Evolutionary conservation across 768 basidiomycete genomes (phyloP), one percentile per base, ranked within the genome.

Genomic region (Macrolepiota albuminosa): DNA sequence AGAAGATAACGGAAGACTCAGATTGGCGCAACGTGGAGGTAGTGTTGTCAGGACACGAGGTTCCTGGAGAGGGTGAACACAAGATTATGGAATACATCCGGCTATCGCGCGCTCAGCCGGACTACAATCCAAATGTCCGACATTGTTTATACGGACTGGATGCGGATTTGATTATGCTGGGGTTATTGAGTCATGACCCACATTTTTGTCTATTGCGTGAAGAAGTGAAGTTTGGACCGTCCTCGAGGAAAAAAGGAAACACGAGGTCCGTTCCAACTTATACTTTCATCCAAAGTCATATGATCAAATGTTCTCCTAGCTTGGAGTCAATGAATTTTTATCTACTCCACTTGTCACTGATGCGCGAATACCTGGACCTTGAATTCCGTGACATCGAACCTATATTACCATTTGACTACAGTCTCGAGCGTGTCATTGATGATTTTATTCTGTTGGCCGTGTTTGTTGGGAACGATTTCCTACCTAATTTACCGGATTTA

Each of bases 31-130:
- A 88, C 57, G 85, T 98, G 45, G 81, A 94, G 68, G 94, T 98
- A 24, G 91, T 99, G 42, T 79, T 99, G 40, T 96, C 93, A 33
- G 97, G 97, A 11, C 95, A 98, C 72, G 96, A 99, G 67, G 95
- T 98, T 3, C 97, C 97, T 0, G 97, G 97, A 65, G 97, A 99
- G 74, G 97, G 97, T 61, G 97, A 99, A 71, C 97, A 99, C 84
- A 99, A 99, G 81, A 95, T 99, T 66, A 98, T 98, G 91, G 97
- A 98, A 72, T 99, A 95, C 74, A 98, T 99, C 71, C 89, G 97
- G 42, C 76, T 94, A 61, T 88, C 90, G 55, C 90, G 95, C 66
- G 95, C 97, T 34, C 97, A 98, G 72, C 92, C 91, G 8, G 89
- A 93, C 71, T 95, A 98, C 77, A 90, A 97, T 74, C 93, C 96